Percentiles rank a stretch among this genome's conserved stretches.
Evolutionary conservation across 306 rosid genomes (phyloP).

Genomic region (Cucurbita ficifolia): DNA sequence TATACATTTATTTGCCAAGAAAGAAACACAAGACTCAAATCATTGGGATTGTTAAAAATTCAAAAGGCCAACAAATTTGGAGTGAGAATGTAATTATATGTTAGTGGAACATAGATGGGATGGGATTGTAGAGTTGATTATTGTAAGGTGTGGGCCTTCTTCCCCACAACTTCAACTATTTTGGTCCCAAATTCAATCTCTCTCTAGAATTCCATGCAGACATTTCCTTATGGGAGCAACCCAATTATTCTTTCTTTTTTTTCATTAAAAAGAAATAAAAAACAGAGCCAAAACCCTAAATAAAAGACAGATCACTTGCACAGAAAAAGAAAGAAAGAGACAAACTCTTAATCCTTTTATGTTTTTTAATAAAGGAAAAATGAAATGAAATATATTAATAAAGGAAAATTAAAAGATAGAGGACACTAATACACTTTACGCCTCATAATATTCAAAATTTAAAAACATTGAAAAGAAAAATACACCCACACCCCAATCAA

Average conservation of each 20-base stretch:
- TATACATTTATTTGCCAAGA: neutral
- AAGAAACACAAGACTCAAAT: neutral
- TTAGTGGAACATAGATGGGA: constrained; percentile 6
- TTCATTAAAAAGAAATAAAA: too few relatives aligned
- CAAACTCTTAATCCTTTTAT: neutral
- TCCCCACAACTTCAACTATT: neutral
- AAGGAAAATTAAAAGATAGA: constrained; percentile 5
- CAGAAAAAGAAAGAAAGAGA: neutral
- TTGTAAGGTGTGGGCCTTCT: constrained; percentile 1
- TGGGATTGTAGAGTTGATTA: neutral
- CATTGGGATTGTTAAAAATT: neutral
- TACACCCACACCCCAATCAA: neutral
- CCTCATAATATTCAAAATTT: neutral
- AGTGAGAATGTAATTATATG: neutral
- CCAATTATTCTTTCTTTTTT: too few relatives aligned
- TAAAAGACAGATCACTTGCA: neutral
- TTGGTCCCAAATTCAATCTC: neutral
- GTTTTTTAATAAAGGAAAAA: neutral
- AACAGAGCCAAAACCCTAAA: neutral
- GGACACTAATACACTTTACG: constrained; percentile 5
- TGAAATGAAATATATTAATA: neutral
- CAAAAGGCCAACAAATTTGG: constrained; percentile 4
- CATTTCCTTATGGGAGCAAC: neutral
- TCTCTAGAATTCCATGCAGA: neutral
- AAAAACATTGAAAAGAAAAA: neutral